A percentile compares a stretch with the other conserved stretches of the same genome.
These are phyloP conservation scores for Ceratocystis cubensis DNA, from an alignment of 2,329 filamentous ascomycete genomes.

Conservation along the genomic window DNA sequence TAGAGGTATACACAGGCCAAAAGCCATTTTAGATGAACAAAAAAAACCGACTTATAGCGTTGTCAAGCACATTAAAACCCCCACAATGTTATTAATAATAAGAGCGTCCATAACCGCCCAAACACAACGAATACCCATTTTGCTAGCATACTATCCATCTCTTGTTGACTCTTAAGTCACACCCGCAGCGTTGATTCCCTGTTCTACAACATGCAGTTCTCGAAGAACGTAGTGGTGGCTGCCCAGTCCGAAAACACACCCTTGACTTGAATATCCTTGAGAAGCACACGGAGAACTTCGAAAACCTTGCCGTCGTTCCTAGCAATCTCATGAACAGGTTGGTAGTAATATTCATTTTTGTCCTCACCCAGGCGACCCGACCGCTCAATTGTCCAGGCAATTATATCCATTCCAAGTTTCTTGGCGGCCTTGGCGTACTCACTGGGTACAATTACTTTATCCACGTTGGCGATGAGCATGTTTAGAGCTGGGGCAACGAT, in stretches of 20 bases:
- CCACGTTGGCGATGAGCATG: constrained; percentile 45
- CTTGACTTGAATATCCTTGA: constrained; percentile 45
- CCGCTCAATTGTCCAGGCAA: constrained; percentile 58
- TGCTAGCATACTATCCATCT: too few relatives aligned
- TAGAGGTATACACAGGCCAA: constrained; percentile 34
- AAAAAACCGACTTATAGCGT: background rate
- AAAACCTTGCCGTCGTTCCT: constrained; percentile 55
- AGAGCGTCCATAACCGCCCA: too few relatives aligned
- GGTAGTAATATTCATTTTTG: constrained; percentile 43
- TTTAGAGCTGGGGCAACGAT: constrained; percentile 51
- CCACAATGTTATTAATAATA: too few relatives aligned
- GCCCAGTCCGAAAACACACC: constrained; percentile 60
- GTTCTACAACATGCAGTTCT: constrained; percentile 45
- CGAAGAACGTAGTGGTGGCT: constrained; percentile 56
- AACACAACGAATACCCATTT: too few relatives aligned
- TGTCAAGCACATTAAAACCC: too few relatives aligned
- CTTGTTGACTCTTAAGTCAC: too few relatives aligned
- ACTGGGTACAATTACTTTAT: constrained; percentile 47
- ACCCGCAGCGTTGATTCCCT: too few relatives aligned
- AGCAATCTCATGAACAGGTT: constrained; percentile 40
- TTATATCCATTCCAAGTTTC: constrained; percentile 48
- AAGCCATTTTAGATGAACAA: constrained; percentile 26
- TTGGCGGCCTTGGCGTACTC: constrained; percentile 49
- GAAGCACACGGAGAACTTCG: constrained; percentile 52
- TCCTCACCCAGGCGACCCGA: constrained; percentile 46